A percentile compares a stretch with the other conserved stretches of the same genome.
phyloP scores from a whole-genome alignment of 192 early-diverging fungal genomes.

The Entrophospora sp. region DNA sequence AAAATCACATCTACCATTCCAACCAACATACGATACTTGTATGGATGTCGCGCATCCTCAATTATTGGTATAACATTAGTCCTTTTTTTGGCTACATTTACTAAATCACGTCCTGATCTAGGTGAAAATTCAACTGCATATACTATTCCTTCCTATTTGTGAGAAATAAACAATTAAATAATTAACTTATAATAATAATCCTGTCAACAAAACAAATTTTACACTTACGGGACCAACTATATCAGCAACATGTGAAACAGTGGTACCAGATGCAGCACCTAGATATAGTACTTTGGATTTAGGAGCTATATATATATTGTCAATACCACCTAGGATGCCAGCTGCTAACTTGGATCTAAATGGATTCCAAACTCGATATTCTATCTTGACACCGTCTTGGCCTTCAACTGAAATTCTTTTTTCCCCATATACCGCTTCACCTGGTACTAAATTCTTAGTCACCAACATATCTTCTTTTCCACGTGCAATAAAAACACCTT shows the following conservation, averaged over 20 bases:
- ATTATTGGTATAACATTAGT: conserved; percentile 99
- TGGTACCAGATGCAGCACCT: conserved; percentile 90
- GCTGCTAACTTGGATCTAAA: conserved; percentile 99
- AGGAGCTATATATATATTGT: conserved; percentile 90
- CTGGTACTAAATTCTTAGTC: conserved; percentile 97
- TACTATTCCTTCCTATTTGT: conserved; percentile 83
- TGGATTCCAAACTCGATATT: conserved; percentile 99
- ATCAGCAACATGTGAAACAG: conserved; percentile 95
- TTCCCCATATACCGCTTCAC: conserved; percentile 96
- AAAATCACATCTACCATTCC: conserved; percentile 98
- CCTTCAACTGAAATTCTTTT: conserved; percentile 97
- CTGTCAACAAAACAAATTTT: not conserved
- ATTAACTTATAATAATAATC: not conserved
- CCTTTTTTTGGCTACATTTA: conserved; percentile 99
- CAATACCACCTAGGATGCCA: conserved; percentile 92
- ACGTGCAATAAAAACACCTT: conserved; percentile 91
- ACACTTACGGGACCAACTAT: conserved; percentile 78
- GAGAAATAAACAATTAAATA: conserved; percentile 2
- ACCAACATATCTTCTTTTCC: conserved; percentile 98
- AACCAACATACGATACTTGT: conserved; percentile 99
- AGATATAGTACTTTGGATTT: conserved; percentile 97
- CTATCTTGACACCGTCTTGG: conserved; percentile 87
- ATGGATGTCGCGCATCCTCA: conserved; percentile 98
- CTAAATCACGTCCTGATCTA: conserved; percentile 95
- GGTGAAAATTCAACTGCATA: conserved; percentile 99